Evolutionary conservation across 768 basidiomycete genomes (phyloP), one percentile per base, ranked within the genome.

Genomic region (Fistulinella prunicolor): DNA sequence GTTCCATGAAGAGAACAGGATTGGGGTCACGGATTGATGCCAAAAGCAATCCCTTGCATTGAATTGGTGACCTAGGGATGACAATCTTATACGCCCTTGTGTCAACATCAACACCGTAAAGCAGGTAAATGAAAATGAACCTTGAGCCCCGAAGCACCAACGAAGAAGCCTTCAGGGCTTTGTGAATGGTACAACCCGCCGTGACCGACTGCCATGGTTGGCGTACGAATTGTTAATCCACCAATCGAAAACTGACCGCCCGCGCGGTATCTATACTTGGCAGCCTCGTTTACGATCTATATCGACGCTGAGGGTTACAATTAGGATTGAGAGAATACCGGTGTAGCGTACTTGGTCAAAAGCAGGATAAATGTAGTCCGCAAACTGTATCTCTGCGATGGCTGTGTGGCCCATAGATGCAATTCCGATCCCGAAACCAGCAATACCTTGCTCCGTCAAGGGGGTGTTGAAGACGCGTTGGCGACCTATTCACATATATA

Each of bases 391-490:
- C 68, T 97, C 94, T 30, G 91, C 94, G 46, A 97, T 94, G 4
- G 93, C 90, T 3, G 89, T 92, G 50, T 93, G 93, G 1, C 94
- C 94, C 86, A 96, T 95, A 9, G 85, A 72, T 0, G 94, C 92
- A 49, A 94, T 67, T 13, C 94, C 94, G 40, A 96, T 89, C 3
- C 89, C 94, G 60, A 96, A 96, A 14, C 94, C 94, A 26, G 89
- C 93, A 48, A 97, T 95, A 9, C 94, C 94, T 68, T 93, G 91
- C 59, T 93, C 91, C 2, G 89, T 90, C 44, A 96, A 66, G 3
- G 94, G 94, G 0, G 94, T 97, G 66, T 97, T 96, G 69, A 97
- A 96, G 38, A 97, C 91, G 36, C 94, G 83, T 64, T 95, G 92
- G 40, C 83, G 80, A 20, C 92, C 90, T 93, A 57, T 19, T 10